phyloP scores from a whole-genome alignment of 306 rosid genomes.

The Dryas drummondii region DNA sequence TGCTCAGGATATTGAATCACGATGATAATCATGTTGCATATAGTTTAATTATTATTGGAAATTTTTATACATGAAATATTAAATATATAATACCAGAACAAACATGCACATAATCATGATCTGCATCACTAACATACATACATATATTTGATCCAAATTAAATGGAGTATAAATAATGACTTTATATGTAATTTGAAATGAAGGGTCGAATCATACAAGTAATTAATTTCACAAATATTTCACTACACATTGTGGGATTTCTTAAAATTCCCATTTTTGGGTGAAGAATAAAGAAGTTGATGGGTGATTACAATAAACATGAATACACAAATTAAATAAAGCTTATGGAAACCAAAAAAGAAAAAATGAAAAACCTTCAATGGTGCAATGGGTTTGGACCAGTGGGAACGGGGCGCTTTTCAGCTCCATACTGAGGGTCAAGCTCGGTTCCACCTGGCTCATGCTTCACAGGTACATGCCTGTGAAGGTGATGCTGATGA shows the following conservation, averaged over 20 bases:
- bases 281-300: conserved; percentile 12
- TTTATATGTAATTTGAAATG: not conserved
- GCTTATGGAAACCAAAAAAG: conserved; percentile 15
- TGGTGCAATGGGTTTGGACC: conserved; percentile 99
- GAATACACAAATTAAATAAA: conserved; percentile 21
- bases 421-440: conserved; percentile 73
- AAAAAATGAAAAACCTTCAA: conserved; percentile 34
- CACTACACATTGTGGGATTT: conserved; percentile 18
- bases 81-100: not conserved
- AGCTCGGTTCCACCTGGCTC: conserved; percentile 30
- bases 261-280: not conserved
- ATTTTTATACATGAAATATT: conserved; percentile 3
- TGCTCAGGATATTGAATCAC: conserved; percentile 11
- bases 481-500: conserved; percentile 19
- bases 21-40: not conserved
- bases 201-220: conserved; percentile 12
- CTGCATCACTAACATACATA: not conserved
- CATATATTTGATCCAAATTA: not conserved
- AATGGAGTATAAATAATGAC: conserved; percentile 10
- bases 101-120: conserved; percentile 1
- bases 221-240: conserved; percentile 17
- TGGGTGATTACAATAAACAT: not conserved
- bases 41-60: not conserved
- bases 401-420: conserved; percentile 84
- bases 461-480: not conserved